Conservation (phyloP, 2,329 filamentous ascomycete genomes). For the Exophiala spinifera region DNA sequence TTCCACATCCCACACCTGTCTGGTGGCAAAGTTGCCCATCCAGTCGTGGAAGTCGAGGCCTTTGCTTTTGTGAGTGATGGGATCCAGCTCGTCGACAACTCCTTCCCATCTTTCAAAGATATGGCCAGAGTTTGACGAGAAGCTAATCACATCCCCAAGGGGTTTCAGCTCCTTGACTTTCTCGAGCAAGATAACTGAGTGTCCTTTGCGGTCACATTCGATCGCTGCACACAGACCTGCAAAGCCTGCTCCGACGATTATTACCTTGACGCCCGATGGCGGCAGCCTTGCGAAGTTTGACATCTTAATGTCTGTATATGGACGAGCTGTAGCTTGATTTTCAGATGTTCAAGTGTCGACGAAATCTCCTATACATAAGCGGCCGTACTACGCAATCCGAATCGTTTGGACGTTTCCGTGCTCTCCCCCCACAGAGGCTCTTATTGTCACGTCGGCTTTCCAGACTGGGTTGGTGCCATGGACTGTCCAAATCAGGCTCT, state of each 20-base stretch:
- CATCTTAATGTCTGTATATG: conserved; percentile 3
- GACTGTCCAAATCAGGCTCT: neutral
- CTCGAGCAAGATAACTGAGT: conserved; percentile 39
- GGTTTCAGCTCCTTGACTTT: conserved; percentile 45
- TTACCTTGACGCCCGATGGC: conserved; percentile 46
- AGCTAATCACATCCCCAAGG: conserved; percentile 49
- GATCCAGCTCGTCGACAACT: conserved; percentile 33
- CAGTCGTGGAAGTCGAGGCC: conserved; percentile 32
- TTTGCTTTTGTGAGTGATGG: conserved; percentile 34
- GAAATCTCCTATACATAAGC: neutral
- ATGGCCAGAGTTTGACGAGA: conserved; percentile 30
- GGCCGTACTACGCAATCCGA: too few species aligned
- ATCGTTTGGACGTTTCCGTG: neutral
- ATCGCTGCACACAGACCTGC: conserved; percentile 37
- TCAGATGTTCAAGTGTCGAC: neutral
- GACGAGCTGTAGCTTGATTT: neutral
- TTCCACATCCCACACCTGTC: conserved; percentile 35
- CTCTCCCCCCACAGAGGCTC: neutral
- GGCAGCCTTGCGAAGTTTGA: conserved; percentile 24
- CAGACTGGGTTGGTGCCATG: neutral
- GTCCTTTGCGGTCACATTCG: conserved; percentile 30
- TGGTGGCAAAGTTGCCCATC: conserved; percentile 33
- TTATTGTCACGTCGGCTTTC: neutral
- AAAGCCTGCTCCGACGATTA: conserved; percentile 50
- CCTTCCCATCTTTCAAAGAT: conserved; percentile 37